Conservation (phyloP, 225 moss, liverwort and hornwort genomes). For the Bryoerythrophyllum caledonicum region DNA sequence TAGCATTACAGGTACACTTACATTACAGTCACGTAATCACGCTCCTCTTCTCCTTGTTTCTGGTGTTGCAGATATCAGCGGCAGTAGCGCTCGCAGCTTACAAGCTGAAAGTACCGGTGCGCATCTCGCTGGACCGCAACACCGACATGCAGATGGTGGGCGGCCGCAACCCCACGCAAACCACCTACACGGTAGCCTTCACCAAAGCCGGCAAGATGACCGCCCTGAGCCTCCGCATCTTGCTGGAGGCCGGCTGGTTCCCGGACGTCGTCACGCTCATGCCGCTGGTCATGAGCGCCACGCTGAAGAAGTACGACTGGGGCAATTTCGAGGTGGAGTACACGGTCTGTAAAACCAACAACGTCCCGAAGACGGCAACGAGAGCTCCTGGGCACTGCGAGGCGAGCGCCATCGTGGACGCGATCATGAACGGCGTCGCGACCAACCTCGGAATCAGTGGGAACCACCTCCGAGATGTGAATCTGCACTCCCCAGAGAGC, state of each 20-base stretch:
- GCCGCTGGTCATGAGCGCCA: background rate
- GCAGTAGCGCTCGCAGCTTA: conserved; percentile 68
- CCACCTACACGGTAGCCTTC: conserved; percentile 52
- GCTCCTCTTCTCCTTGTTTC: background rate
- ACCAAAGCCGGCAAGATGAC: conserved; percentile 48
- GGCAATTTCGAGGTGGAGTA: conserved; percentile 32
- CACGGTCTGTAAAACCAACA: conserved; percentile 51
- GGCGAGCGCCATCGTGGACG: conserved; percentile 56
- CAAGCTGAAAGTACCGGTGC: conserved; percentile 60
- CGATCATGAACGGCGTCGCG: conserved; percentile 65
- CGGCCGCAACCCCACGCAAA: conserved; percentile 47
- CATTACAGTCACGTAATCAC: background rate
- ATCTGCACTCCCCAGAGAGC: conserved; percentile 57
- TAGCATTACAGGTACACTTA: background rate
- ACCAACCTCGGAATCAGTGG: conserved; percentile 49
- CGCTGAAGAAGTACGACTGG: conserved; percentile 59
- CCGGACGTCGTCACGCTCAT: fast-evolving
- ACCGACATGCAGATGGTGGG: conserved; percentile 60
- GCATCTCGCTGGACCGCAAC: conserved; percentile 59
- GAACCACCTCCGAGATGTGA: conserved; percentile 54
- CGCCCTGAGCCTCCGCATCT: conserved; percentile 18
- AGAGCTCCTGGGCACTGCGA: conserved; percentile 54
- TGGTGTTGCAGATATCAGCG: conserved; percentile 42
- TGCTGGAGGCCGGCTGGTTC: conserved; percentile 16
- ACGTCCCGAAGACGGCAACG: conserved; percentile 41